phyloP scores from a whole-genome alignment of 208 protist genomes.

The Novymonas esmeraldas region DNA sequence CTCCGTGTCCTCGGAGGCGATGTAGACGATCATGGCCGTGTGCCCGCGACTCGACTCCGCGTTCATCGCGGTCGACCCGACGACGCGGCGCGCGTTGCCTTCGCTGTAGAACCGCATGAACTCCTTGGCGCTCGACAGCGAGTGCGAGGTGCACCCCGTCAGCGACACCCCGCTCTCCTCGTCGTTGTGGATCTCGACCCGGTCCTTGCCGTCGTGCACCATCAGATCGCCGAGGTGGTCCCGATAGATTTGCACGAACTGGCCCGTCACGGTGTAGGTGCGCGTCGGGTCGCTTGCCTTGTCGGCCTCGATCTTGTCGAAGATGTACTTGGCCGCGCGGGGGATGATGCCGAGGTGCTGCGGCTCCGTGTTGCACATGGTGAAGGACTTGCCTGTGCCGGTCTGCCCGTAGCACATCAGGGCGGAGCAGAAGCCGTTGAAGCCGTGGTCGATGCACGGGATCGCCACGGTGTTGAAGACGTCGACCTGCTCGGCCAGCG shows the following conservation, averaged over 20 bases:
- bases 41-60: slow-evolving; percentile 89
- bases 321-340: slow-evolving; percentile 75
- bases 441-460: slow-evolving; percentile 82
- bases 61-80: slow-evolving; percentile 92
- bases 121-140: slow-evolving; percentile 50
- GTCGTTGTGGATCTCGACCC: slow-evolving; percentile 82
- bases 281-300: slow-evolving; percentile 23
- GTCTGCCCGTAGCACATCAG: slow-evolving; percentile 94
- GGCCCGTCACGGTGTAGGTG: slow-evolving; percentile 54
- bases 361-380: slow-evolving; percentile 88
- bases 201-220: slow-evolving; percentile 59
- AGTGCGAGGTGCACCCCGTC: slow-evolving; percentile 69
- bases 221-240: slow-evolving; percentile 88
- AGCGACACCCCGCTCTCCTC: slow-evolving; percentile 72
- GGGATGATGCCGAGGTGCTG: slow-evolving; percentile 89
- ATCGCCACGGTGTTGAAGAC: slow-evolving; percentile 82
- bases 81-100: slow-evolving; percentile 81
- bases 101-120: slow-evolving; percentile 88
- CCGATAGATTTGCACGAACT: slow-evolving; percentile 93
- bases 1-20: slow-evolving; percentile 61
- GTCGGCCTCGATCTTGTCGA: slow-evolving; percentile 47
- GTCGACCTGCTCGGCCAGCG: slow-evolving; percentile 65
- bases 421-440: slow-evolving; percentile 88
- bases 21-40: slow-evolving; percentile 79
- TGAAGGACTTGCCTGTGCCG: slow-evolving; percentile 92